Evolutionary conservation across 345 rosid species (phyloP).

Genomic region (Sonneratia alba): DNA sequence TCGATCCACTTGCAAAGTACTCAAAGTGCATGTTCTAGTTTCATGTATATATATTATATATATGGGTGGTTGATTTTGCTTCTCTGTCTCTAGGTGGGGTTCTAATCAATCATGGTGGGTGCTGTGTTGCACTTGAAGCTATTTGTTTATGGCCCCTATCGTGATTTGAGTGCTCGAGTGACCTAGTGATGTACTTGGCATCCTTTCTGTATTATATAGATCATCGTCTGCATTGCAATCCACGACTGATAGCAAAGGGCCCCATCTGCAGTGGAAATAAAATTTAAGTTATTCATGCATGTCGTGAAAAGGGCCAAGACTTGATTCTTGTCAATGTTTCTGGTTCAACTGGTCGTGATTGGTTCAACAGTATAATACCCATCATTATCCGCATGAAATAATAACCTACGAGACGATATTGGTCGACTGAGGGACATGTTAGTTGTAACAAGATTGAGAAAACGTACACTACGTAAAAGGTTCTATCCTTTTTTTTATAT

Average conservation of each 20-base stretch:
- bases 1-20: neutral
- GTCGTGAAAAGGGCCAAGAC: neutral
- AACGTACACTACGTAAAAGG: neutral
- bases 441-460: neutral
- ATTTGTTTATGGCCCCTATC: neutral
- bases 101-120: neutral
- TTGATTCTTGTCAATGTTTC: neutral
- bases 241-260: neutral
- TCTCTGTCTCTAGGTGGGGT: neutral
- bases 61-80: neutral
- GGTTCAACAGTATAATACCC: neutral
- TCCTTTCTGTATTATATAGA: neutral
- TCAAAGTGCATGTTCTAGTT: neutral
- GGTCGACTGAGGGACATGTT: neutral
- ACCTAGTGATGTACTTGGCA: slow-evolving; percentile 1
- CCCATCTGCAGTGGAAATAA: neutral
- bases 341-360: neutral
- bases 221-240: neutral
- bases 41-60: neutral
- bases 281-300: neutral
- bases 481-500: no score
- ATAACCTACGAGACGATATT: neutral
- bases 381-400: neutral
- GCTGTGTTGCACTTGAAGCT: neutral
- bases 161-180: neutral